Evolutionary conservation across 2,329 filamentous ascomycete genomes (phyloP).

Genomic region (Westerdykella sp.): DNA sequence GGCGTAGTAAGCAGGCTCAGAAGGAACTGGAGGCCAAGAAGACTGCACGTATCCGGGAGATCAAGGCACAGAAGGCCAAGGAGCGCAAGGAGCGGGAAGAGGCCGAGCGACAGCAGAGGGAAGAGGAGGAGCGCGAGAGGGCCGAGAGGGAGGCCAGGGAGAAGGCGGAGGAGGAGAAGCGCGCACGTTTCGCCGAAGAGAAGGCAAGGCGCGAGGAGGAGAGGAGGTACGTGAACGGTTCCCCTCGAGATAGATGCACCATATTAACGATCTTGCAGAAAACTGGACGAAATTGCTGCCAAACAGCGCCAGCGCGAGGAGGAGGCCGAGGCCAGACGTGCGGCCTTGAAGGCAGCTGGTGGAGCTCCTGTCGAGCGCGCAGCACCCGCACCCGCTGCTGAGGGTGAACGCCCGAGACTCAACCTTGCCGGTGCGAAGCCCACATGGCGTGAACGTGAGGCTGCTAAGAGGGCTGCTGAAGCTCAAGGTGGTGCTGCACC

Average conservation of each 20-base stretch:
- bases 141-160: constrained; percentile 82
- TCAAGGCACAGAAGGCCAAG: constrained; percentile 71
- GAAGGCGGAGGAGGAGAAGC: constrained; percentile 71
- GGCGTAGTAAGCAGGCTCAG: constrained; percentile 83
- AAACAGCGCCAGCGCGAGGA: constrained; percentile 77
- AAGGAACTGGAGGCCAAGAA: constrained; percentile 91
- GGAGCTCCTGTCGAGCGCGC: constrained; percentile 22
- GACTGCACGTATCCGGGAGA: constrained; percentile 77
- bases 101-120: constrained; percentile 66
- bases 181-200: constrained; percentile 67
- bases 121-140: constrained; percentile 77
- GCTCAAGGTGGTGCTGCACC: constrained; percentile 26
- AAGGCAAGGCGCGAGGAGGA: constrained; percentile 54
- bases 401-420: constrained; percentile 55
- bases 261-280: constrained; percentile 43
- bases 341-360: constrained; percentile 51
- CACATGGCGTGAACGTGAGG: constrained; percentile 69
- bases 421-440: constrained; percentile 56
- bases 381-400: constrained; percentile 40
- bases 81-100: constrained; percentile 84
- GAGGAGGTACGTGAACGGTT: constrained; percentile 45
- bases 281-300: constrained; percentile 56
- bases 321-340: constrained; percentile 72
- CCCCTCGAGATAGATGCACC: constrained; percentile 2
- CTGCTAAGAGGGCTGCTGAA: constrained; percentile 38